Evolutionary conservation across 2,329 filamentous ascomycete genomes (phyloP).

Genomic region (Cercospora beticola): DNA sequence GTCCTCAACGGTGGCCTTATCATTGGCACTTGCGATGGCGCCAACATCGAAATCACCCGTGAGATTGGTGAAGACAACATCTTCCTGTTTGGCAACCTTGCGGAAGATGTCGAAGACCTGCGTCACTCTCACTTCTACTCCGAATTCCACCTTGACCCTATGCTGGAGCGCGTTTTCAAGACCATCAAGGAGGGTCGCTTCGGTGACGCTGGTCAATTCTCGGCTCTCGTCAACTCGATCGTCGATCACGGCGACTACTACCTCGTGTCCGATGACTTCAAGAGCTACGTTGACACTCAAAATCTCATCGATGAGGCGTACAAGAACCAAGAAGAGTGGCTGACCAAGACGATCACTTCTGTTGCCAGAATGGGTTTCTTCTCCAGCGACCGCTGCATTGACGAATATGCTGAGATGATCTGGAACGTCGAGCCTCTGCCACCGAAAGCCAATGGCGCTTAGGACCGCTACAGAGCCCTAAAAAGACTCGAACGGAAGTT

Average conservation of each 20-base stretch:
- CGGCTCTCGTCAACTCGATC: constrained; percentile 79
- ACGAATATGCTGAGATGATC: constrained; percentile 94
- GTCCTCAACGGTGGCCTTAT: constrained; percentile 95
- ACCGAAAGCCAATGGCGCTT: constrained; percentile 14
- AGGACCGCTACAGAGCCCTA: neutral
- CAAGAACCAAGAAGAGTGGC: constrained; percentile 87
- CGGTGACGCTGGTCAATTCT: constrained; percentile 74
- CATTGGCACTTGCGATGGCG: constrained; percentile 96
- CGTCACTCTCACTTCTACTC: constrained; percentile 87
- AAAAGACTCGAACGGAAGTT: neutral
- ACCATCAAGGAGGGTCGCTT: constrained; percentile 79
- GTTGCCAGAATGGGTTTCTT: constrained; percentile 96
- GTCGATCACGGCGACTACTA: constrained; percentile 96
- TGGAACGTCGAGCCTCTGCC: constrained; percentile 89
- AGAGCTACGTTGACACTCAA: constrained; percentile 90
- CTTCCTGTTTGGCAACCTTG: constrained; percentile 94
- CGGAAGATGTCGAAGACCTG: constrained; percentile 94
- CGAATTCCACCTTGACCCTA: constrained; percentile 71
- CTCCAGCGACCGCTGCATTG: constrained; percentile 89
- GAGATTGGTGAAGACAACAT: constrained; percentile 97
- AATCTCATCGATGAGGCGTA: constrained; percentile 88
- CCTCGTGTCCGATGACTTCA: constrained; percentile 95
- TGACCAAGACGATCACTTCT: constrained; percentile 82
- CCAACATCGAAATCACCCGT: constrained; percentile 89
- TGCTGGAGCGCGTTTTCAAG: constrained; percentile 78